Evolutionary conservation across 345 rosid genomes (phyloP), one percentile per base, ranked within the genome.

Genomic region (Anacardium occidentale): DNA sequence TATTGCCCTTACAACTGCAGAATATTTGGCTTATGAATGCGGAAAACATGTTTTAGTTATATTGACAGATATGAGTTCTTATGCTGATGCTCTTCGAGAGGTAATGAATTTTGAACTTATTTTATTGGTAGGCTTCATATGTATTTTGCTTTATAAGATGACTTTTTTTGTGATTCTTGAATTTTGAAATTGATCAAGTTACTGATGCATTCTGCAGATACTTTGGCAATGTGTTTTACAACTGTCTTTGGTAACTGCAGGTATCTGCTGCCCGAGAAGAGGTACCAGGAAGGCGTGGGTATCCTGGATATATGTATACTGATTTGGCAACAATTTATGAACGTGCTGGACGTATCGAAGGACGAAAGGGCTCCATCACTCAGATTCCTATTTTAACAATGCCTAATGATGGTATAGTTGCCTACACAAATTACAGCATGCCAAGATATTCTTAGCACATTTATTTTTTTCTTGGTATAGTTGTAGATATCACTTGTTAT

Each of bases 211-310:
- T 54, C 25, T 54, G 24, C 58, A 54, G 18, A 15, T 50, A 50
- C n/a, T 50, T 47, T 11, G 12, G 4, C 13, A 47, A 47, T 47
- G 51, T 50, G 15, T 3, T 50, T 13, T 50, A 50, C n/a, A 50
- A 6, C 53, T 50, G 17, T 50, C 20, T 50, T 50, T 50, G 82
- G 62, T 53, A 53, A 56, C 22, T 85, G 60, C 87, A 96, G 99
- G 98, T 96, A 29, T 96, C 98, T 68, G 99, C 99, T 84, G 99
- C 99, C 48, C 80, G 99, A 68, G 99, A 96, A 73, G 99, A 93
- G 86, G 99, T 96, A 6, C 99, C 99, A 15, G 99, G 99, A 79
- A 88, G 99, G 78, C 97, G 98, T 86, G 99, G 97, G 70, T 96
- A 96, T 86, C 99, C 98, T 0, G 99, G 99, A 26, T 96, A 96